These are phyloP conservation scores for Starmera dryadoides DNA, from an alignment of 805 yeast genomes.

Conservation along the genomic window DNA sequence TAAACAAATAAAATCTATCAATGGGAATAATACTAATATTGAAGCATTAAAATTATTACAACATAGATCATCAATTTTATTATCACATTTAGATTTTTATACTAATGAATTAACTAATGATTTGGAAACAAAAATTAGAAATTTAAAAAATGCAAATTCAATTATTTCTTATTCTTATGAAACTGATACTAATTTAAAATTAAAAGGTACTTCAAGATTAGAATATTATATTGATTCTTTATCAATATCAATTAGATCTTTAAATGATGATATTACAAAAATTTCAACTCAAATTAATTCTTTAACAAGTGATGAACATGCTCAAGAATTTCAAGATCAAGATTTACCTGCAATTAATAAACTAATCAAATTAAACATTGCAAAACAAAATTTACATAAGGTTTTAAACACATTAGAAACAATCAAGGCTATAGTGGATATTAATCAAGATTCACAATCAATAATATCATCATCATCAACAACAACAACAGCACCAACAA, in stretches of 20 bases:
- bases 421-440: conserved; percentile 30
- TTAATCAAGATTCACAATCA: conserved; percentile 4
- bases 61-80: conserved; percentile 39
- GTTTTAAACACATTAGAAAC: conserved; percentile 42
- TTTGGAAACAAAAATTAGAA: conserved; percentile 41
- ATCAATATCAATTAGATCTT: conserved; percentile 47
- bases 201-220: conserved; percentile 44
- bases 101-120: conserved; percentile 51
- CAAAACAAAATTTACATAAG: conserved; percentile 36
- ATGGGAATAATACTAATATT: conserved; percentile 13
- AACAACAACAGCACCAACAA: conserved; percentile 14
- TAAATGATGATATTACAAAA: conserved; percentile 39
- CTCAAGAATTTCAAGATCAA: conserved; percentile 1
- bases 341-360: conserved; percentile 23
- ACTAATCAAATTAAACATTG: conserved; percentile 35
- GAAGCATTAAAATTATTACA: conserved; percentile 34
- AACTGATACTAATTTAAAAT: conserved; percentile 4
- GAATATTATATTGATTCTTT: conserved; percentile 61
- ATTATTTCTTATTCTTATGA: conserved; percentile 34
- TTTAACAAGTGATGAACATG: conserved; percentile 17
- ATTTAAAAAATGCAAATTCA: conserved; percentile 44
- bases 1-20: conserved; percentile 4
- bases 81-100: conserved; percentile 55
- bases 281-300: conserved; percentile 15
- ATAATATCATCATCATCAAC: conserved; percentile 1